Conservation (phyloP, 2,329 filamentous ascomycete species). For the Rhytidhysteron rufulum region DNA sequence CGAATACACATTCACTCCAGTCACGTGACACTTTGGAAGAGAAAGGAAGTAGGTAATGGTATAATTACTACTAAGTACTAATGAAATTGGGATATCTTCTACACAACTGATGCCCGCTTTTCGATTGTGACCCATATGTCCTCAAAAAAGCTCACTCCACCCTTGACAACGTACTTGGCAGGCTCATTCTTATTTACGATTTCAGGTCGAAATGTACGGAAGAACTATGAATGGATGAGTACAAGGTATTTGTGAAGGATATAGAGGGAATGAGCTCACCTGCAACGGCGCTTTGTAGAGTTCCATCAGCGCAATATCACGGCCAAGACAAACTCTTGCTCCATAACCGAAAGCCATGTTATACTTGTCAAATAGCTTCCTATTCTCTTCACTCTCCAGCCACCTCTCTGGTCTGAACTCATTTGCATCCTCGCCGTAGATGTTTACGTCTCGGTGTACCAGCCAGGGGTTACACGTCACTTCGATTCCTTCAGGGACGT, state of each 20-base stretch:
- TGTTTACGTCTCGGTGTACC: slow-evolving; percentile 22
- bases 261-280: too few relatives aligned
- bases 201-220: slow-evolving; percentile 36
- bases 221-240: too few relatives aligned
- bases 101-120: neutral
- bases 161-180: slow-evolving; percentile 35
- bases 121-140: slow-evolving; percentile 2
- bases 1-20: too few relatives aligned
- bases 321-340: slow-evolving; percentile 45
- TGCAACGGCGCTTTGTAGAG: slow-evolving; percentile 44
- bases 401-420: slow-evolving; percentile 27
- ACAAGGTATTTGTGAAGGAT: too few relatives aligned
- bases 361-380: slow-evolving; percentile 45
- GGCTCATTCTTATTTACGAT: slow-evolving; percentile 20
- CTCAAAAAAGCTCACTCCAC: slow-evolving; percentile 18
- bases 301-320: slow-evolving; percentile 52
- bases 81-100: too few relatives aligned
- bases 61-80: too few relatives aligned
- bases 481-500: slow-evolving; percentile 22
- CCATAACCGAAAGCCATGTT: slow-evolving; percentile 52
- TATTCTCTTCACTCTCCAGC: slow-evolving; percentile 33
- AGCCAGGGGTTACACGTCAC: slow-evolving; percentile 28
- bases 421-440: slow-evolving; percentile 25
- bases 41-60: too few relatives aligned
- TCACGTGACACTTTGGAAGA: too few relatives aligned